phyloP scores from a whole-genome alignment of 202 grass and related monocot species.

The Eragrostis tef region DNA sequence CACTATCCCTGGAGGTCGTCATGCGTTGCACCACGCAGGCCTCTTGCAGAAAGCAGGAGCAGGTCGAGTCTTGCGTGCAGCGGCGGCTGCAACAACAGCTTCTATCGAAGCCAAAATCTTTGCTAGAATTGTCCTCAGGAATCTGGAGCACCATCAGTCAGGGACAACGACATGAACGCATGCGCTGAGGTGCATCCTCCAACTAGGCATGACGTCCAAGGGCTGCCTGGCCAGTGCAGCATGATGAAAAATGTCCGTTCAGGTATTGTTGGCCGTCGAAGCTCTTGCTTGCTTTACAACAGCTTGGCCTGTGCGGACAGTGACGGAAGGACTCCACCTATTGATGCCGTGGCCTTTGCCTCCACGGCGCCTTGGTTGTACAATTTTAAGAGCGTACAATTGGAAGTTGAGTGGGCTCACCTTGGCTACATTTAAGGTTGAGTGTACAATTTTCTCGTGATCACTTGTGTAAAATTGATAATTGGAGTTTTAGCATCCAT shows the following conservation, averaged over 20 bases:
- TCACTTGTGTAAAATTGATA: constrained; percentile 44
- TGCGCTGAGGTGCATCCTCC: constrained; percentile 22
- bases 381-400: constrained; percentile 28
- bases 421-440: neutral
- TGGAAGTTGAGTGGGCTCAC: neutral
- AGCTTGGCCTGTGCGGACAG: neutral
- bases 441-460: constrained; percentile 46
- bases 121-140: constrained; percentile 92
- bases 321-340: constrained; percentile 3
- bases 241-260: neutral
- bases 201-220: constrained; percentile 25
- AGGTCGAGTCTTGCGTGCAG: constrained; percentile 72
- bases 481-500: constrained; percentile 13
- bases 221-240: constrained; percentile 31
- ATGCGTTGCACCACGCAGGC: constrained; percentile 77
- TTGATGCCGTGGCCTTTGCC: constrained; percentile 6
- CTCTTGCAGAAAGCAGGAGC: constrained; percentile 88
- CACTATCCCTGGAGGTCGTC: constrained; percentile 85
- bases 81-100: constrained; percentile 82
- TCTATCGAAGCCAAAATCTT: constrained; percentile 94
- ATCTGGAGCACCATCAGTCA: constrained; percentile 89
- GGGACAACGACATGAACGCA: constrained; percentile 55
- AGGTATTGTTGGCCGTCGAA: neutral
- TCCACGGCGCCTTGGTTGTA: neutral
- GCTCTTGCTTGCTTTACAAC: neutral